Base-by-base conservation (phyloP, 768 basidiomycete genomes). In the Coprinopsis marcescibilis region DNA sequence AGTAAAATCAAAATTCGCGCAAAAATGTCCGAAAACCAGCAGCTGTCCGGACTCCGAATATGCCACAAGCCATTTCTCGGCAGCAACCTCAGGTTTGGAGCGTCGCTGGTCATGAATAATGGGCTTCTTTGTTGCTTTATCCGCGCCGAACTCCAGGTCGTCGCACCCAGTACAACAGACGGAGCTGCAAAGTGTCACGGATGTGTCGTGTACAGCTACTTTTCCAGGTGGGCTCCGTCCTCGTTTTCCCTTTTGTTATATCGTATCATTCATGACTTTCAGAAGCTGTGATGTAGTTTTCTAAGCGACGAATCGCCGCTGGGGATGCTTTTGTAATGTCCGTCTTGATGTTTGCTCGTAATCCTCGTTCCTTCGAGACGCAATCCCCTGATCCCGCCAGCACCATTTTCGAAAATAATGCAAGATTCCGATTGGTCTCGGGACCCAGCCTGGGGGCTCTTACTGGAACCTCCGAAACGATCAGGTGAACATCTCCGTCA, bases 391-490 rank as follows among this genome's bases (percentile, higher is more conserved):
- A 36, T 36, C 10, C 35, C 29, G 26, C 12, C 15, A 25, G 19
- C 29, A 19, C 6, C 26, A 17, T 7, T 24, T 13, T 17, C 13
- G 19, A 14, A 29, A 8, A 26, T 24, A 43, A 7, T 36, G 8
- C 21, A 27, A 32, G 14, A 29, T 17, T 32, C 15, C 26, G 23
- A 27, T 32, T 34, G 17, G 34, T 20, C 4, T 23, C 40, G 32
- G 24, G 46, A 41, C 21, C 46, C 46, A 34, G 48, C 29, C 25
- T 30, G 33, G 17, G 48, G 41, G 41, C 41, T 49, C 48, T 3
- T 27, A 15, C 32, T n/a, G n/a, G n/a, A n/a, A 32, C 24, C 6
- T 19, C 37, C 17, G 8, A 27, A 13, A 12, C 40, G 36, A 47
- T 40, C 25, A 17, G 19, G 32, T 12, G 12, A 14, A 45, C 12